These are phyloP conservation scores for Chalaropsis thielavioides DNA, from an alignment of 2,329 filamentous ascomycete species.

Conservation along the genomic window DNA sequence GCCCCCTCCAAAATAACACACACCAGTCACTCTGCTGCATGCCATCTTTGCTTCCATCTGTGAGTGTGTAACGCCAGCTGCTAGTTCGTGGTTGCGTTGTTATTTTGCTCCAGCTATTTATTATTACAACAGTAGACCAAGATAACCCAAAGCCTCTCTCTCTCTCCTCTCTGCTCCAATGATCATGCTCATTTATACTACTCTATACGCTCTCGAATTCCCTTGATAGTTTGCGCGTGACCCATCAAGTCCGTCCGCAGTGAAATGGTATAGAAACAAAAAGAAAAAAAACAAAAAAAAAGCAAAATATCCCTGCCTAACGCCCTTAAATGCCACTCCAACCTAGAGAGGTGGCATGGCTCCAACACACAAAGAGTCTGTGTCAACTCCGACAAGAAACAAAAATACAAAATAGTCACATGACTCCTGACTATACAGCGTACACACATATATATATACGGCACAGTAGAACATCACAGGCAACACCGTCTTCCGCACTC, in stretches of 20 bases:
- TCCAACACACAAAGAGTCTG: background rate
- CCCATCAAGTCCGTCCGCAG: background rate
- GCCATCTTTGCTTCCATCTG: background rate
- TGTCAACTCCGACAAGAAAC: background rate
- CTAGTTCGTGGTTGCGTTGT: background rate
- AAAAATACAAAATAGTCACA: constrained; percentile 1
- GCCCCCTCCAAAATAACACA: background rate
- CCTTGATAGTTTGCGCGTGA: background rate
- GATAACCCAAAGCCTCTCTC: background rate
- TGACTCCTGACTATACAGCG: background rate
- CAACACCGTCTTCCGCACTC: background rate
- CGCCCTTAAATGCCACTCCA: constrained; percentile 7
- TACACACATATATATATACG: background rate
- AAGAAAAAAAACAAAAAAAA: background rate
- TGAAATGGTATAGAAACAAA: constrained; percentile 6
- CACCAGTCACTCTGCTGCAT: background rate
- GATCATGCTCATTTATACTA: background rate
- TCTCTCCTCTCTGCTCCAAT: background rate
- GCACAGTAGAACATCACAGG: background rate
- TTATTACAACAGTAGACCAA: background rate
- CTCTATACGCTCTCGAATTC: background rate
- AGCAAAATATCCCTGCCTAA: background rate
- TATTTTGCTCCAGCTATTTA: background rate
- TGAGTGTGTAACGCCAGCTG: background rate
- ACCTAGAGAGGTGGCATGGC: background rate